Conservation (phyloP, 2,329 filamentous ascomycete species). For the Ceratocystis papillata region DNA sequence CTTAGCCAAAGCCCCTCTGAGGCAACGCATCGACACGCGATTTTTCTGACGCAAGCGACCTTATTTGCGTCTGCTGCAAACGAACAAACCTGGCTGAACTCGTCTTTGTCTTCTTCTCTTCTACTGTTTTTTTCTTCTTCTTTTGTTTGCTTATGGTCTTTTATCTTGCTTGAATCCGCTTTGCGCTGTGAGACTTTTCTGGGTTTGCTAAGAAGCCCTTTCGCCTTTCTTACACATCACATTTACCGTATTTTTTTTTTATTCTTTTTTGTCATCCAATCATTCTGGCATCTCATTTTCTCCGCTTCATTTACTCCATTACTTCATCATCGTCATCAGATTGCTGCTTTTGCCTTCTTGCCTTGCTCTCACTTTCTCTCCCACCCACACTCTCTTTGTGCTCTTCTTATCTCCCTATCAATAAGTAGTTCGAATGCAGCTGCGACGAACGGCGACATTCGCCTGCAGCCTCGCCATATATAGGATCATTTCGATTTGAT, state of each 20-base stretch:
- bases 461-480: slow-evolving; percentile 11
- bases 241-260: slow-evolving; percentile 14
- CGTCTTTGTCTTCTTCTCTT: neutral
- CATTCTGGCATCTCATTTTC: neutral
- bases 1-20: slow-evolving; percentile 2
- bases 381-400: no score
- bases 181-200: neutral
- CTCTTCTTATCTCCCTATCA: neutral
- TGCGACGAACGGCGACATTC: slow-evolving; percentile 1
- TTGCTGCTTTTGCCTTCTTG: neutral
- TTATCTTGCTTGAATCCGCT: neutral
- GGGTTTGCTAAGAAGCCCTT: no score
- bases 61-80: slow-evolving; percentile 8
- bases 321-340: neutral
- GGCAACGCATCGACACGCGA: neutral
- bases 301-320: neutral
- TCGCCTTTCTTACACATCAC: neutral
- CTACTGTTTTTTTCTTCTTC: neutral
- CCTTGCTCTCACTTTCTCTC: no score
- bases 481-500: neutral
- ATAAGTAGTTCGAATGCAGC: slow-evolving; percentile 15
- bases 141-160: neutral
- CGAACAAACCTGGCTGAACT: neutral
- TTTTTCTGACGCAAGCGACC: slow-evolving; percentile 16
- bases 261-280: slow-evolving; percentile 7